Percentiles rank a stretch among this genome's conserved stretches.
Evolutionary conservation across 1,284 basidiomycete genomes (phyloP).

Genomic region (Cryptococcus sp.): DNA sequence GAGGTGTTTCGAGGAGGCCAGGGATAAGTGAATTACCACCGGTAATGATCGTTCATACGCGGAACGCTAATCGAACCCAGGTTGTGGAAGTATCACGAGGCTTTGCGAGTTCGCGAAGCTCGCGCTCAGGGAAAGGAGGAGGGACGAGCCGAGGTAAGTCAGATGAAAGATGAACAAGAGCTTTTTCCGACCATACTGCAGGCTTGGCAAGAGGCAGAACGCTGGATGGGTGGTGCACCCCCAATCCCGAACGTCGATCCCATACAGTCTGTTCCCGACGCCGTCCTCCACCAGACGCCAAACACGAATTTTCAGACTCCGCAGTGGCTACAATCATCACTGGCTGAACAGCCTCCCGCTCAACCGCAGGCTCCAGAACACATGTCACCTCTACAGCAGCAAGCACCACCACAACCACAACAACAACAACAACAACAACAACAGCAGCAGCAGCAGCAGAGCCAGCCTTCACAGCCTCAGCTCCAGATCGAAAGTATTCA

Average conservation of each 20-base stretch:
- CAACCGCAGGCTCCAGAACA: constrained; percentile 1
- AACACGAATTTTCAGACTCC: constrained; percentile 14
- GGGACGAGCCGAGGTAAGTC: constrained; percentile 44
- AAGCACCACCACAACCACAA: constrained; percentile 2
- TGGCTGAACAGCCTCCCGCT: background rate
- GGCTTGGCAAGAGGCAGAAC: constrained; percentile 49
- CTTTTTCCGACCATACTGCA: constrained; percentile 18
- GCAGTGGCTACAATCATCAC: constrained; percentile 7
- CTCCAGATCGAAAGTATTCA: constrained; percentile 16
- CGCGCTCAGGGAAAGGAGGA: constrained; percentile 42
- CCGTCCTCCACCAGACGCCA: constrained; percentile 31
- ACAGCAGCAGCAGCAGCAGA: constrained; percentile 3
- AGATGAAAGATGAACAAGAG: background rate
- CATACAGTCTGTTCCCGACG: constrained; percentile 27
- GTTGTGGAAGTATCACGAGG: constrained; percentile 41
- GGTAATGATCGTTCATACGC: background rate
- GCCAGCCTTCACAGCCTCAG: background rate
- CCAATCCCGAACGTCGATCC: constrained; percentile 45
- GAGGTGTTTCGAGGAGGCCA: constrained; percentile 45
- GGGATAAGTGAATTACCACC: constrained; percentile 37
- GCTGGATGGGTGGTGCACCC: constrained; percentile 45
- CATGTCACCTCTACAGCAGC: constrained; percentile 3
- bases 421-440: constrained; percentile 1
- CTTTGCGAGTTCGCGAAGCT: constrained; percentile 46
- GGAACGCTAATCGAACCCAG: background rate